Base-by-base conservation (phyloP, 306 rosid species). In the Acacia melanoxylon region DNA sequence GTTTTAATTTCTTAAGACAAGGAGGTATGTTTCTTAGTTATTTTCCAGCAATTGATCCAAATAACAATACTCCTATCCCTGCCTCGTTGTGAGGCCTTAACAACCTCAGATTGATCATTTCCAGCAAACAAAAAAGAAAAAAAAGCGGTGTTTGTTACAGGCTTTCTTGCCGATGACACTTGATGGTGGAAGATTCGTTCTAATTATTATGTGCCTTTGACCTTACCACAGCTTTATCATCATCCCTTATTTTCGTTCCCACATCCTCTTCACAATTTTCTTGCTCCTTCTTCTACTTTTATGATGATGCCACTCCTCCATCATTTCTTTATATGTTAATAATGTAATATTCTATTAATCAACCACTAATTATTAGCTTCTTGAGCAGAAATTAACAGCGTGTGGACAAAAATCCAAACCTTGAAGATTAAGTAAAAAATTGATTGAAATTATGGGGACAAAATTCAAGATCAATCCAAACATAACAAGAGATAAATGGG, bases 141-240 rank as follows among this genome's bases (percentile, higher is more conserved):
- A 20, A 54, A 14, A 27, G 61, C 24, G 48, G 59, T 42, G 80
- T 58, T 24, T 29, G 15, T 22, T 24, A 25, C 42, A 41, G 42
- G 11, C 44, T 62, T 76, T 42, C 44, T 16, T 76, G 61, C 31
- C 16, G 51, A 44, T 42, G 58, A 61, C 41, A 15, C 71, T 25
- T 61, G 58, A 7, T 61, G 59, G 27, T 76, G 72, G 59, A 62
- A 76, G 69, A 75, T 75, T 76, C 61, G 0, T 44, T 44, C 59
- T 62, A 17, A 27, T 61, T 42, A 77, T 77, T 61, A 17, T 1
- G 48, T 59, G 31, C 66, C 15, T 41, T 44, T 77, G 80, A 77
- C 80, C 72, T 4, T 13, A 15, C 9, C 54, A 24, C 13, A 44
- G 31, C 6, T 16, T 10, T 44, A 42, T n/a, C 16, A 22, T 22